Percentiles rank a stretch among this genome's conserved stretches.
phyloP scores from a whole-genome alignment of 441 rosid genomes.

The Erodium texanum region DNA sequence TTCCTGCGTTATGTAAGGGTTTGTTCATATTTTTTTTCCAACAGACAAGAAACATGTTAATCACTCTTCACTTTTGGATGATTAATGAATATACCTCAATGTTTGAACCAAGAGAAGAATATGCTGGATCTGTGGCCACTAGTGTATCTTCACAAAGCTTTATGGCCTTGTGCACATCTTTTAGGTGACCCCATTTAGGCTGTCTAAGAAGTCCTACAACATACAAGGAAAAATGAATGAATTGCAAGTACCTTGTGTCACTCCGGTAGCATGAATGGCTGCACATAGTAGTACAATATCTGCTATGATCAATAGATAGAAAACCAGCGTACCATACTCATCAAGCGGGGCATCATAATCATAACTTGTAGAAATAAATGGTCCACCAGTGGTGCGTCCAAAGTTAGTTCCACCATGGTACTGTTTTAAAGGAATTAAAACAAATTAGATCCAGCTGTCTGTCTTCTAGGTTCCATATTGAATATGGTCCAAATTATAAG shows the following conservation, averaged over 20 bases:
- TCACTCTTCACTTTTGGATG: background rate
- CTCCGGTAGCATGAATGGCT: constrained; percentile 7
- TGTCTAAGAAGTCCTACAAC: constrained; percentile 51
- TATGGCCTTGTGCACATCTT: constrained; percentile 59
- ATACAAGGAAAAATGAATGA: constrained; percentile 10
- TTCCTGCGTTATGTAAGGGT: background rate
- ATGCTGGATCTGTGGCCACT: constrained; percentile 49
- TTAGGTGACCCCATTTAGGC: constrained; percentile 71
- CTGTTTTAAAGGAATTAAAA: constrained; percentile 27
- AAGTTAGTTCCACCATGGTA: constrained; percentile 80
- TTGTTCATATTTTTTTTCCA: background rate
- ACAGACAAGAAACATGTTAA: background rate
- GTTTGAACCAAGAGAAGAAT: constrained; percentile 45
- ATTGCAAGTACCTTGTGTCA: background rate
- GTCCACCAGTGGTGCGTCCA: constrained; percentile 63
- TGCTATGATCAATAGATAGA: background rate
- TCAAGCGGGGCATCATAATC: constrained; percentile 83
- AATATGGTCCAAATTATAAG: background rate
- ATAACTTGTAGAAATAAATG: constrained; percentile 66
- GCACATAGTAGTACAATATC: constrained; percentile 4
- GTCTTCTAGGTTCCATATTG: constrained; percentile 4
- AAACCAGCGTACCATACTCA: constrained; percentile 50
- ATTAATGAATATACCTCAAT: constrained; percentile 37
- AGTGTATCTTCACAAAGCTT: constrained; percentile 61
- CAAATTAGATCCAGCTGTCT: constrained; percentile 12